Conservation (phyloP, 1,284 basidiomycete genomes). For the Phellinidium pouzarii region DNA sequence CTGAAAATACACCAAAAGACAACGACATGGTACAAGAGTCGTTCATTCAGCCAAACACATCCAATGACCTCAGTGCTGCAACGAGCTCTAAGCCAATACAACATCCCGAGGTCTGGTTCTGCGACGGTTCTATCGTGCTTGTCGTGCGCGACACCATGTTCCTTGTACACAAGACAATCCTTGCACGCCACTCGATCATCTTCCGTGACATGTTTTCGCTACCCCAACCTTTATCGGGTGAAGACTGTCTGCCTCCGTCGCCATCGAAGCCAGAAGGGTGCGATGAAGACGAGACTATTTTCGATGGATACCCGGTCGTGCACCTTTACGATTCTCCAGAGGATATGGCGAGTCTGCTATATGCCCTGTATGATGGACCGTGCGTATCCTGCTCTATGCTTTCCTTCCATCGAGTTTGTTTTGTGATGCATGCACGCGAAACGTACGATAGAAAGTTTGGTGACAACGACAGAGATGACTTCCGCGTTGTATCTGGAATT, state of each 20-base stretch:
- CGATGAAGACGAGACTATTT: conserved; percentile 12
- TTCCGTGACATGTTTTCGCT: conserved; percentile 67
- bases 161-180: conserved; percentile 63
- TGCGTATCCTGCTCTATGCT: conserved; percentile 31
- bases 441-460: conserved; percentile 45
- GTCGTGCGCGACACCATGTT: conserved; percentile 57
- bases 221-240: conserved; percentile 37
- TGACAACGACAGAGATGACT: conserved; percentile 55
- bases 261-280: conserved; percentile 4
- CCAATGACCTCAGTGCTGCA: no score
- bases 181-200: conserved; percentile 57
- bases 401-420: background rate
- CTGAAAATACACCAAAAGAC: no score
- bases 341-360: conserved; percentile 59
- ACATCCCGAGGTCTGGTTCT: conserved; percentile 65
- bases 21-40: no score
- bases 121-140: conserved; percentile 66
- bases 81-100: conserved; percentile 19
- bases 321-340: conserved; percentile 57
- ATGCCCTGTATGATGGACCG: conserved; percentile 75
- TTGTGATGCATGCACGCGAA: conserved; percentile 22
- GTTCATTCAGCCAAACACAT: no score
- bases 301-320: conserved; percentile 48
- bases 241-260: background rate
- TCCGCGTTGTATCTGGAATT: conserved; percentile 59